These are phyloP conservation scores for Physaria fendleri DNA, from an alignment of 345 rosid species.

Conservation along the genomic window DNA sequence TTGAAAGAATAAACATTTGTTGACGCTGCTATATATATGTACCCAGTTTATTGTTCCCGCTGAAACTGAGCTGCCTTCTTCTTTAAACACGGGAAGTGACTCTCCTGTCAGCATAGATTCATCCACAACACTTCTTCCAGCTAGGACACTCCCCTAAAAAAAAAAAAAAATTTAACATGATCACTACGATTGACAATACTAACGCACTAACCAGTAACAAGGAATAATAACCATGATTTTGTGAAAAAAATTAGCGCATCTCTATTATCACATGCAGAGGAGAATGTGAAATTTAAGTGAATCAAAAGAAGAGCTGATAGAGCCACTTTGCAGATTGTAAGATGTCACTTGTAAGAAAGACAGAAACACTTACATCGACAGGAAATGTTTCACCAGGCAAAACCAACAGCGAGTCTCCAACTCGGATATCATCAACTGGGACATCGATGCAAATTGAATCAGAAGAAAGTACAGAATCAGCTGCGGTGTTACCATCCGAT, in stretches of 20 bases:
- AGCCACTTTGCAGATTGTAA: background rate
- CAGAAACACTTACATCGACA: constrained; percentile 63
- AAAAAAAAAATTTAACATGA: constrained; percentile 15
- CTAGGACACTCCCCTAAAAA: constrained; percentile 69
- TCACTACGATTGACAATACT: background rate
- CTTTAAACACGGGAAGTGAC: constrained; percentile 90
- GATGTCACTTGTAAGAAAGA: constrained; percentile 1
- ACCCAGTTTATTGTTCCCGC: constrained; percentile 98
- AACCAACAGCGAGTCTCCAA: constrained; percentile 79
- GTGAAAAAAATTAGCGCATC: background rate
- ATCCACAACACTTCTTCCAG: constrained; percentile 94
- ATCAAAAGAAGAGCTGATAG: constrained; percentile 1
- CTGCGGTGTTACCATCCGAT: constrained; percentile 47
- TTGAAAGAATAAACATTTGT: background rate
- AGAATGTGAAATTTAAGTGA: constrained; percentile 4
- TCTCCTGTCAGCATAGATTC: constrained; percentile 99
- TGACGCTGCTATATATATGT: constrained; percentile 17
- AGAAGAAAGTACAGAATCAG: constrained; percentile 60
- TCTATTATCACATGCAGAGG: background rate
- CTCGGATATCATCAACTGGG: constrained; percentile 79
- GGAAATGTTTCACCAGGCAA: constrained; percentile 96
- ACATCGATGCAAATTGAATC: constrained; percentile 81
- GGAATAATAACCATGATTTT: background rate
- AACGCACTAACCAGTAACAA: background rate
- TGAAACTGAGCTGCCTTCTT: constrained; percentile 61